Evolutionary conservation across 1,139 yeast genomes (phyloP), one percentile per base, ranked within the genome.

Genomic region (Nakaseomyces bracarensis): DNA sequence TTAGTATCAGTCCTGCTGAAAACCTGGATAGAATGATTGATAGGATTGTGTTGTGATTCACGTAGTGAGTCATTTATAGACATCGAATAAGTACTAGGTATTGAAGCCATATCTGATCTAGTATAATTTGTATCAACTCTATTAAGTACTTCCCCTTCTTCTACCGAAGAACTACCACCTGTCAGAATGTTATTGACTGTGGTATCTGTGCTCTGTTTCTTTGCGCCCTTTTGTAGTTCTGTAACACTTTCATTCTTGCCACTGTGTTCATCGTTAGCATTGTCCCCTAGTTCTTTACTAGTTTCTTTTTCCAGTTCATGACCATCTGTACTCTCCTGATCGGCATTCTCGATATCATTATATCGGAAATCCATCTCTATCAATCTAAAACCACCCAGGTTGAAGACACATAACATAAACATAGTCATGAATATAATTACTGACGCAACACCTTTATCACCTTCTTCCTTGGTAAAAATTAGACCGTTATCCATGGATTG

Each of bases 361-460:
- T 60, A 54, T 16, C 51, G 58, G 57, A 85, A 82, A 60, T 87
- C 96, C 65, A 73, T 68, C 45, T 77, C 83, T 23, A 86, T 71
- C 43, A 87, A 64, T 48, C 78, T 70, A 54, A 78, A 82, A 3
- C 87, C 77, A 3, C 96, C 96, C 28, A 82, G 61, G 51, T 83
- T 82, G 64, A 87, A 89, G 49, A 85, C 81, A 51, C 74, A 70
- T 16, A 84, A 60, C 33, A 81, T 68, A 58, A 84, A 91, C 27
- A 82, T 71, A 4, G 87, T 82, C 45, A 83, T 67, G 54, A 80
- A 85, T 39, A 89, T 80, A 58, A 89, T 81, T 18, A 85, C 81
- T 60, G 83, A 85, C 0, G 96, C 95, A 23, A 83, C 84, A 11
- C 97, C 97, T 52, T 75, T 74, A 44, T 76, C 74, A 23, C 85